Percentiles rank a stretch among this genome's conserved stretches.
These are phyloP conservation scores for Globisporangium yorkense DNA, from an alignment of 352 stramenopile genomes.

Conservation along the genomic window DNA sequence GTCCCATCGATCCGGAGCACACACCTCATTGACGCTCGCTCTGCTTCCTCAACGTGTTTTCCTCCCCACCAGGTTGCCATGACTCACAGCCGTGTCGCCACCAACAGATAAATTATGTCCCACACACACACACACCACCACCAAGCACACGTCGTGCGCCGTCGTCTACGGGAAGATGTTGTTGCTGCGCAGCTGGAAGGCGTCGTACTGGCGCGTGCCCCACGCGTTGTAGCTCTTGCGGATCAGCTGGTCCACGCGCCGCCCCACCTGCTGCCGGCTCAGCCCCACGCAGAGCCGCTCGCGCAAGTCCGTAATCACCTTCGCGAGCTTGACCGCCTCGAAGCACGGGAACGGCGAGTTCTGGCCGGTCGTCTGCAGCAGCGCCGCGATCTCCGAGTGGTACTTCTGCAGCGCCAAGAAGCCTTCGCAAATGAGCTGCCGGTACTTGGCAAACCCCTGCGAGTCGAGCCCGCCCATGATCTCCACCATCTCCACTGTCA, in stretches of 20 bases:
- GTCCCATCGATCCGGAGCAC: too few relatives aligned
- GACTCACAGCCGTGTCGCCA: not conserved
- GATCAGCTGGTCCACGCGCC: constrained; percentile 76
- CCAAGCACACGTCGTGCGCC: not conserved
- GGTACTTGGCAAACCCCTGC: constrained; percentile 86
- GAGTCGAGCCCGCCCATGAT: constrained; percentile 92
- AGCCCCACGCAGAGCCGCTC: constrained; percentile 64
- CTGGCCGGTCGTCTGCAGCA: constrained; percentile 94
- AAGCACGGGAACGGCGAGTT: constrained; percentile 96
- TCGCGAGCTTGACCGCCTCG: constrained; percentile 42
- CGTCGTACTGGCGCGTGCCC: constrained; percentile 87
- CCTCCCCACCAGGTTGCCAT: not conserved
- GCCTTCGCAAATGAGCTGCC: constrained; percentile 89
- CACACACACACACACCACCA: not conserved
- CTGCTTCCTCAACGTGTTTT: too few relatives aligned
- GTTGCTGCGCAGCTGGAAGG: constrained; percentile 87
- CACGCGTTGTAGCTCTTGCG: constrained; percentile 87
- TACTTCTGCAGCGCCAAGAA: constrained; percentile 94
- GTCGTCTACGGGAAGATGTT: constrained; percentile 73
- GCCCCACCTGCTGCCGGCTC: constrained; percentile 53
- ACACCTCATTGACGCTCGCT: too few relatives aligned
- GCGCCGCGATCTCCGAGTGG: constrained; percentile 87
- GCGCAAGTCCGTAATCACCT: constrained; percentile 61
- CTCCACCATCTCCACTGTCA: constrained; percentile 97
- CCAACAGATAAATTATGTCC: not conserved